Conservation (phyloP, 2,329 filamentous ascomycete genomes). For the Penicillium sp. region DNA sequence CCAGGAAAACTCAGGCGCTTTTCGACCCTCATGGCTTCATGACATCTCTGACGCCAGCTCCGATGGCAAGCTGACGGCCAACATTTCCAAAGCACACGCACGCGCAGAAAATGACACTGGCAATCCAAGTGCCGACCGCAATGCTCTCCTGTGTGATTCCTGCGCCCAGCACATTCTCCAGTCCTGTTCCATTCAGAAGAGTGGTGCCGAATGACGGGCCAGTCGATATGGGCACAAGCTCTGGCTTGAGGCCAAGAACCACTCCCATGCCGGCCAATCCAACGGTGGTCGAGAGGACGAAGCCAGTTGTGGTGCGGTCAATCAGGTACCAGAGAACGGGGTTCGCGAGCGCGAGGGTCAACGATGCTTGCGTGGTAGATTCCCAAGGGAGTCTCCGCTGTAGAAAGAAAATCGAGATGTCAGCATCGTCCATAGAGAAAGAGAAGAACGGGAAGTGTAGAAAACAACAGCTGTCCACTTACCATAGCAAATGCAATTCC, state of each 20-base stretch:
- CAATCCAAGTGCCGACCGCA: conserved; percentile 77
- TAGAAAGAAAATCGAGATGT: conserved; percentile 7
- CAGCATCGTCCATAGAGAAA: conserved; percentile 3
- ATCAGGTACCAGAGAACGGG: conserved; percentile 95
- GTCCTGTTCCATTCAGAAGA: conserved; percentile 27
- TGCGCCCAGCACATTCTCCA: conserved; percentile 30
- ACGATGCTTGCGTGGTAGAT: conserved; percentile 87
- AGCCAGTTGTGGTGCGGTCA: conserved; percentile 81
- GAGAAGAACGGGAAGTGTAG: neutral
- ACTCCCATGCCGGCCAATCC: conserved; percentile 71
- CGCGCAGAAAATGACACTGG: conserved; percentile 91
- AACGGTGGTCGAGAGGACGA: conserved; percentile 72
- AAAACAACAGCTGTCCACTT: conserved; percentile 39
- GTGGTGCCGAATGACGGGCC: conserved; percentile 34
- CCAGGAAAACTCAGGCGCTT: neutral
- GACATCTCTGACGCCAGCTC: conserved; percentile 21
- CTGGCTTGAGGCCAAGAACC: conserved; percentile 71
- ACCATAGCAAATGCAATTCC: conserved; percentile 81
- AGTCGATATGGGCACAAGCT: conserved; percentile 69
- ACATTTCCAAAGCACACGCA: conserved; percentile 96
- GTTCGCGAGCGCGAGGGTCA: conserved; percentile 86
- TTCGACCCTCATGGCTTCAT: conserved; percentile 16
- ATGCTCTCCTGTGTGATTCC: conserved; percentile 50
- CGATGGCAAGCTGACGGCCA: conserved; percentile 71
- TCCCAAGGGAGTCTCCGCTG: conserved; percentile 89